Percentiles rank a stretch among this genome's conserved stretches.
These are phyloP conservation scores for Serendipita sp. DNA, from an alignment of 1,284 basidiomycete species.

Conservation along the genomic window DNA sequence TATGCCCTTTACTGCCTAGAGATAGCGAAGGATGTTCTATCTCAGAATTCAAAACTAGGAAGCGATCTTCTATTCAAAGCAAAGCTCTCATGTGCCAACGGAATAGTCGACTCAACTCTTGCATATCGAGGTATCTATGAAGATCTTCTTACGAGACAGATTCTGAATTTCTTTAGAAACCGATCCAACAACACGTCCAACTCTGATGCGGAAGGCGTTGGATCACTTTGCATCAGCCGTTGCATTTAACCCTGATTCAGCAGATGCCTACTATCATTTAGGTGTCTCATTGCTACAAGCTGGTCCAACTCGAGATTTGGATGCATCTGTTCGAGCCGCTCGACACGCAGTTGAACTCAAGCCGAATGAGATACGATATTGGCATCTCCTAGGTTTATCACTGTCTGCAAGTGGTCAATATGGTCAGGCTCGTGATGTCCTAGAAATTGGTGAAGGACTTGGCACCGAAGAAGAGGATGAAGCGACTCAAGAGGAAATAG, in stretches of 20 bases:
- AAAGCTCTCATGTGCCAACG: neutral
- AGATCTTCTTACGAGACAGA: neutral
- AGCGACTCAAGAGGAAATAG: slow-evolving; percentile 16
- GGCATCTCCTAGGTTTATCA: slow-evolving; percentile 84
- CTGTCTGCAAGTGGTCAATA: slow-evolving; percentile 61
- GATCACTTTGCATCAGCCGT: slow-evolving; percentile 16
- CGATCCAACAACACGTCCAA: neutral
- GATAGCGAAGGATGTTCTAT: neutral
- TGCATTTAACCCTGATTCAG: slow-evolving; percentile 39
- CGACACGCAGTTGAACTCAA: slow-evolving; percentile 67
- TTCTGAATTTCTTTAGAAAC: neutral
- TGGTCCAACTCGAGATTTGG: slow-evolving; percentile 49
- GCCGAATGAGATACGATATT: slow-evolving; percentile 60
- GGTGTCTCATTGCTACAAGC: slow-evolving; percentile 61
- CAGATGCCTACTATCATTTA: slow-evolving; percentile 60
- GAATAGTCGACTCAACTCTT: neutral
- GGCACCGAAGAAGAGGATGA: slow-evolving; percentile 26
- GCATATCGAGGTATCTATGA: neutral
- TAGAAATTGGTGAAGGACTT: slow-evolving; percentile 30
- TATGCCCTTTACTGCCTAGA: neutral
- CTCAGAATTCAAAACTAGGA: neutral
- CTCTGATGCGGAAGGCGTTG: neutral
- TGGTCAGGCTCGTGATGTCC: slow-evolving; percentile 6
- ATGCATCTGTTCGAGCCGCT: slow-evolving; percentile 53
- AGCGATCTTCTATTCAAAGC: neutral